Conservation (phyloP, 208 protist genomes). For the Porcisia deanei region DNA sequence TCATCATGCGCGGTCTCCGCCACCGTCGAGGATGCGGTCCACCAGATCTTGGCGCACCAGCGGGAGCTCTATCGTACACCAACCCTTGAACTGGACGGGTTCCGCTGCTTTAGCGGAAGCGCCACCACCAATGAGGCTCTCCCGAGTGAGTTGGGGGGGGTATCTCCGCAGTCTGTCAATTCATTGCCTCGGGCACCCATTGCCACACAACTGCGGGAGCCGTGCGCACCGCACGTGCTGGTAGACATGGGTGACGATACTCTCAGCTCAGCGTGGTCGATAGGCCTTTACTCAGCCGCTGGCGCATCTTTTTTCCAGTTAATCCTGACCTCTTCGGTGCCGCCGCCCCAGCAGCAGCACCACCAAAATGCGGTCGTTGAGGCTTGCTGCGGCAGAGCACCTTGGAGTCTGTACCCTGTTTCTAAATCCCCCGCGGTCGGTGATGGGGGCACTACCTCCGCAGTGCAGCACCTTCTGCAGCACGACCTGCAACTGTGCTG, state of each 20-base stretch:
- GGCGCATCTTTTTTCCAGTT: constrained; percentile 11
- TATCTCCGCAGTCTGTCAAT: background rate
- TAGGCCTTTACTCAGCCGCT: constrained; percentile 17
- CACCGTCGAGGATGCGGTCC: background rate
- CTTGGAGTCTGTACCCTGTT: background rate
- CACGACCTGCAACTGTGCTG: constrained; percentile 25
- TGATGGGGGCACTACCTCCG: constrained; percentile 3
- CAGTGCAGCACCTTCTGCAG: constrained; percentile 23
- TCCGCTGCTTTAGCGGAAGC: constrained; percentile 11
- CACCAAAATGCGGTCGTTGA: background rate
- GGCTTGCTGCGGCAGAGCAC: background rate
- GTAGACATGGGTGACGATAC: background rate
- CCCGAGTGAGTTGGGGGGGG: background rate
- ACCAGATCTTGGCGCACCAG: constrained; percentile 5
- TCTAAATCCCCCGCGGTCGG: background rate
- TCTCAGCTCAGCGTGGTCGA: constrained; percentile 10
- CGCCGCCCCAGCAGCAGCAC: background rate
- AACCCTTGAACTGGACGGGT: constrained; percentile 12
- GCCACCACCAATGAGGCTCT: background rate
- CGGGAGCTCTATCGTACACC: constrained; percentile 17
- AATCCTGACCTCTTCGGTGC: background rate
- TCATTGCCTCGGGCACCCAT: background rate
- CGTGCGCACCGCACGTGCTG: constrained; percentile 17
- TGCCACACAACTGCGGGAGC: constrained; percentile 9
- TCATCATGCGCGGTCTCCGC: background rate